Evolutionary conservation across 306 rosid species (phyloP).

Genomic region (Gastrolobium bilobum): DNA sequence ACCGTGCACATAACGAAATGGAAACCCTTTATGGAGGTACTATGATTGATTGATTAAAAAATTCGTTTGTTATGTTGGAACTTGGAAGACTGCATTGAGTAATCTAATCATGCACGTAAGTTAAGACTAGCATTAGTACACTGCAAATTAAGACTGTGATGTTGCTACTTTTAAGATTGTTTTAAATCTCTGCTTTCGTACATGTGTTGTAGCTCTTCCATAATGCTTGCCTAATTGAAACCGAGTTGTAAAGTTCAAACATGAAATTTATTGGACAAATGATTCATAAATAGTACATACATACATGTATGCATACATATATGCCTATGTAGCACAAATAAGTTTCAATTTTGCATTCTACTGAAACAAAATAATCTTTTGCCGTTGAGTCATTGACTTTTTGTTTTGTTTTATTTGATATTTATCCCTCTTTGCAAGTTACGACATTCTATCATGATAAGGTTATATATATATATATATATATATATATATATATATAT

Average conservation of each 20-base stretch:
- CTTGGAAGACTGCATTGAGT: background rate
- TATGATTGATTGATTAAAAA: background rate
- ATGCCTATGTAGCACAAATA: background rate
- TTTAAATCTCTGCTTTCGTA: background rate
- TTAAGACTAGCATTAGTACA: background rate
- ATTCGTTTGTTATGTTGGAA: background rate
- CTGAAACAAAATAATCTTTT: background rate
- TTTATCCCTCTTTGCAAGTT: background rate
- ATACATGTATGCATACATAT: background rate
- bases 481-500: background rate
- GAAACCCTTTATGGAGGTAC: conserved; percentile 15
- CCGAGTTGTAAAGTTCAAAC: background rate
- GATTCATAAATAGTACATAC: background rate
- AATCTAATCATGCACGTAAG: background rate
- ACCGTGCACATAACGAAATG: background rate
- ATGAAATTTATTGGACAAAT: conserved; percentile 16
- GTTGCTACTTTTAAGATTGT: background rate
- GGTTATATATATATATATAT: background rate
- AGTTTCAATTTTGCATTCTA: background rate
- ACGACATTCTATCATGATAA: conserved; percentile 3
- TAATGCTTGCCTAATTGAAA: background rate
- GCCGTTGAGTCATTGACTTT: conserved; percentile 6
- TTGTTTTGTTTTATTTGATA: background rate
- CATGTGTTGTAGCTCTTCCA: conserved; percentile 1
- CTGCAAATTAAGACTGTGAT: background rate